Evolutionary conservation across 768 basidiomycete genomes (phyloP).

Genomic region (Baorangia bicolor): DNA sequence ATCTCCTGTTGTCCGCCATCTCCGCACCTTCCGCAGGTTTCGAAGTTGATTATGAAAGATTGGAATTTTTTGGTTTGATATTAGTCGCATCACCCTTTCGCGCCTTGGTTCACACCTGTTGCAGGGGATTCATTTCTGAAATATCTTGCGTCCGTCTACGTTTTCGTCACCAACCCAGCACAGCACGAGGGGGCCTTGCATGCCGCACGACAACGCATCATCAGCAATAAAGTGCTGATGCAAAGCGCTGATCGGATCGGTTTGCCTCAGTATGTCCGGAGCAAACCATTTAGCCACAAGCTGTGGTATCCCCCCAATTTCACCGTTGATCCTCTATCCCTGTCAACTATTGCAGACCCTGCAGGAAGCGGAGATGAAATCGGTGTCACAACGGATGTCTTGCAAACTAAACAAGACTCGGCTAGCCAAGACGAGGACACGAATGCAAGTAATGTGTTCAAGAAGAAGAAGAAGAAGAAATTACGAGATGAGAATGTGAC

Average conservation of each 20-base stretch:
- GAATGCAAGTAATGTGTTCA: conserved; percentile 2
- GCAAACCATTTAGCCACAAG: conserved; percentile 65
- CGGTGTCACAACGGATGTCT: conserved; percentile 9
- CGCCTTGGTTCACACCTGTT: conserved; percentile 8
- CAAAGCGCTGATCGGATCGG: conserved; percentile 53
- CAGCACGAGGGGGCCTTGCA: conserved; percentile 70
- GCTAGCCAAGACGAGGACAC: conserved; percentile 13
- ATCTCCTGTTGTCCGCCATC: conserved; percentile 62
- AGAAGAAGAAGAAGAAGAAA: conserved; percentile 47
- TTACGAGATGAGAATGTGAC: conserved; percentile 40
- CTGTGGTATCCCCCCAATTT: conserved; percentile 61
- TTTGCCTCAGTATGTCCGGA: conserved; percentile 72
- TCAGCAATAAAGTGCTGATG: conserved; percentile 71
- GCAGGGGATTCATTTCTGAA: conserved; percentile 82
- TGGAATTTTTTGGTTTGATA: conserved; percentile 73
- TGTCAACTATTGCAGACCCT: conserved; percentile 18
- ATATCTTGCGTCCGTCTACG: conserved; percentile 69
- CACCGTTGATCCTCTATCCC: conserved; percentile 25
- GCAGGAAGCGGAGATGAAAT: conserved; percentile 33
- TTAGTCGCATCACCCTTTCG: conserved; percentile 22
- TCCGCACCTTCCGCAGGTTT: conserved; percentile 67
- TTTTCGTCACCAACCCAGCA: conserved; percentile 67
- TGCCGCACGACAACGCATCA: conserved; percentile 59
- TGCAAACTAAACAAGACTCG: conserved; percentile 10
- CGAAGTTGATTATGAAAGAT: conserved; percentile 78